phyloP scores from a whole-genome alignment of 257 asterid genomes.

The Fraxinus americana region DNA sequence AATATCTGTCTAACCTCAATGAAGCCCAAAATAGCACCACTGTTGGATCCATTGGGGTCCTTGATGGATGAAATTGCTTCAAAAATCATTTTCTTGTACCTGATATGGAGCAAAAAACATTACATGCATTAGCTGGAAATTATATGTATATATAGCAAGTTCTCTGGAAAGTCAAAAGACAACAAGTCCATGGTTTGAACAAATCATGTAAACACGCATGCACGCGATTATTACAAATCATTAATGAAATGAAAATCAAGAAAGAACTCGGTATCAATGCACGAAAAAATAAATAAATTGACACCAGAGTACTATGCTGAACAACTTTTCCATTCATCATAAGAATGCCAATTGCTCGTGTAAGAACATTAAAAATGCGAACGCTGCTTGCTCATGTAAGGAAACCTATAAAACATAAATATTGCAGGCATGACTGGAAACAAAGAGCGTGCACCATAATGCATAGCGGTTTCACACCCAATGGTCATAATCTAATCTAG shows the following conservation, averaged over 20 bases:
- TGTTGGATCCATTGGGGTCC: slow-evolving; percentile 49
- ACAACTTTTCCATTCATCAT: neutral
- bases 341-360: neutral
- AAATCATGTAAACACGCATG: slow-evolving; percentile 4
- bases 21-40: slow-evolving; percentile 44
- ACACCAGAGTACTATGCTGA: slow-evolving; percentile 4
- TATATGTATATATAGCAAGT: slow-evolving; percentile 7
- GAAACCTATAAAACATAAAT: neutral
- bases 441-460: neutral
- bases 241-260: slow-evolving; percentile 3
- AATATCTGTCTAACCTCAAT: slow-evolving; percentile 53
- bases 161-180: slow-evolving; percentile 1
- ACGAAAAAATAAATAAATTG: neutral
- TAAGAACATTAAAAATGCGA: neutral
- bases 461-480: neutral
- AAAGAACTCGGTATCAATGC: neutral
- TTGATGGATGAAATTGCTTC: slow-evolving; percentile 58
- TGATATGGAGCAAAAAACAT: slow-evolving; percentile 32
- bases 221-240: neutral
- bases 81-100: slow-evolving; percentile 48
- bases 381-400: neutral
- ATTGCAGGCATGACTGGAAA: neutral
- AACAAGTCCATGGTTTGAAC: neutral
- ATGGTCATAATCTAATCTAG: neutral
- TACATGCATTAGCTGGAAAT: slow-evolving; percentile 16